These are phyloP conservation scores for Zasmidium citrigriseum DNA, from an alignment of 2,329 filamentous ascomycete genomes.

Conservation along the genomic window DNA sequence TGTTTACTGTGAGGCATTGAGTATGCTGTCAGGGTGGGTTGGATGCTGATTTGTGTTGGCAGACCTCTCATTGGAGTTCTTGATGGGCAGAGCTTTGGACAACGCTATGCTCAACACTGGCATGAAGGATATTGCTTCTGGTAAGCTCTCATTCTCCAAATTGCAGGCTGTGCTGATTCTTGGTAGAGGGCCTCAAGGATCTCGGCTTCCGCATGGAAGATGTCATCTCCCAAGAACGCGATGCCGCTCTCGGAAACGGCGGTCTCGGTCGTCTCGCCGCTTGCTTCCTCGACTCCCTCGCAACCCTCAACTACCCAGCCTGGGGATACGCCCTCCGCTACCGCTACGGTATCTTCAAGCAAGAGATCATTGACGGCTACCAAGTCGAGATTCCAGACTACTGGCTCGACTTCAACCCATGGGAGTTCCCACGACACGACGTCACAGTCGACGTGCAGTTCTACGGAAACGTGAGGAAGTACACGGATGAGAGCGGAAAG, in stretches of 20 bases:
- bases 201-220: conserved; percentile 98
- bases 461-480: conserved; percentile 80
- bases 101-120: conserved; percentile 98
- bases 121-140: conserved; percentile 78
- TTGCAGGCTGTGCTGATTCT: conserved; percentile 14
- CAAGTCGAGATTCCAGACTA: conserved; percentile 98
- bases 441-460: conserved; percentile 97
- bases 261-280: conserved; percentile 92
- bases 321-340: conserved; percentile 98
- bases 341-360: conserved; percentile 95
- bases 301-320: conserved; percentile 89
- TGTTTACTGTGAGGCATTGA: conserved; percentile 69
- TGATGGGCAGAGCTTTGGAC: conserved; percentile 95
- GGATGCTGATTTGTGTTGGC: conserved; percentile 10
- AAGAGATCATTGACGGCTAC: conserved; percentile 97
- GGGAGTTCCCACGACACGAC: conserved; percentile 96
- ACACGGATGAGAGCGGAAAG: conserved; percentile 71
- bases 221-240: conserved; percentile 90
- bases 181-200: conserved; percentile 74
- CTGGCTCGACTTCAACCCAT: conserved; percentile 99
- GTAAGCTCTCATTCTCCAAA: conserved; percentile 49
- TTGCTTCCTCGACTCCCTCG: conserved; percentile 95
- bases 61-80: conserved; percentile 92
- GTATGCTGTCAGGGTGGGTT: not conserved
- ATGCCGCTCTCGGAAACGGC: conserved; percentile 93